Base-by-base conservation (phyloP, 176 grass and related monocot species). In the Eragrostis curvula region DNA sequence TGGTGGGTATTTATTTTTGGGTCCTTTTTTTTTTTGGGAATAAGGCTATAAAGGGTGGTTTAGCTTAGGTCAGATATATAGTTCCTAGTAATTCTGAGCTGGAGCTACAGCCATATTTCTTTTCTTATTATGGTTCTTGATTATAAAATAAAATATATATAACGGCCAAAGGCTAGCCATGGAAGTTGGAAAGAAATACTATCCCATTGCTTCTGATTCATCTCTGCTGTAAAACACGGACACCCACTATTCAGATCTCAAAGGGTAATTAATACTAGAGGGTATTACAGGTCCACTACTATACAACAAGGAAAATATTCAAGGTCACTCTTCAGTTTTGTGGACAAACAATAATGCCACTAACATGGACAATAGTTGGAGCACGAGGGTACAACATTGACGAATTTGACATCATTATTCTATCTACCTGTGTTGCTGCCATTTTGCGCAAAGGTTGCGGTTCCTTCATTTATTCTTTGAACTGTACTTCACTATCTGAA, bases 331-430 rank as follows among this genome's bases (percentile, higher is more conserved):
- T n/a, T 40, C 51, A 40, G 3, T 66, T 66, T 60, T 20, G 10
- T 30, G 12, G 23, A 18, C 43, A 4, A 0, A 28, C 30, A 43
- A 23, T 21, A 75, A 28, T 46, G 66, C 45, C 10, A 82, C 28
- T 9, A 21, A 25, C 13, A 59, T 40, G 18, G 46, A 15, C 16
- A 65, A 21, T 47, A 23, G 45, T 6, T 9, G 6, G 36, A 66
- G 10, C 65, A 74, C 42, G 18, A 51, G 12, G 15, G 30, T 14
- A 75, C 12, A 71, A 11, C 52, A 74, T 69, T 11, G 9, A 84
- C 14, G 5, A 46, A 80, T 53, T 74, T 53, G 59, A 46, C 70
- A 10, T 61, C 43, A 53, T 78, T 74, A 79, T 67, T 89, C 36
- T 75, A 75, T 41, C 44, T 11, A 52, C 20, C 45, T 49, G 49